Base-by-base conservation (phyloP, 345 rosid genomes). In the Bruguiera gymnorhiza region DNA sequence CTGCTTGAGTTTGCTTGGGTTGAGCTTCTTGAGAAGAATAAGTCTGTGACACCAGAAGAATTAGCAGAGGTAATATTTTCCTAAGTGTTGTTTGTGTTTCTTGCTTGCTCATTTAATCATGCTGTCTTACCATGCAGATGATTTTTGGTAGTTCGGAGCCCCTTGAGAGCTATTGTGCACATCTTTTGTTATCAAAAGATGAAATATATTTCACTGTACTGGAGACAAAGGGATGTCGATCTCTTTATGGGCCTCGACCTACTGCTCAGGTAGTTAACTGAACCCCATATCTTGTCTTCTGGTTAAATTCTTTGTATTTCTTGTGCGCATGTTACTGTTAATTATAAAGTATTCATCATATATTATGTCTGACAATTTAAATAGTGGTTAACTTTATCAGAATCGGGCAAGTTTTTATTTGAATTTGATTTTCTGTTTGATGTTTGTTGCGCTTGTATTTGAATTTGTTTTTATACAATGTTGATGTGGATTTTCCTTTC, bases 1-100 rank as follows among this genome's bases (percentile, higher is more conserved):
- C 71, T 94, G 73, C 83, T 94, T 43, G 97, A 94, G 90, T 87
- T 89, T 71, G 98, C 98, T 74, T 94, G 98, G 98, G 78, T 76
- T 15, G 98, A 94, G 85, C 93, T 94, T 65, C 92, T 89, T 70
- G 97, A 94, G 81, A 83, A 86, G 76, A 91, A 91, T 73, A 87
- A 83, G 67, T 81, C 96, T 23, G 92, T 91, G 67, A 89, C 96
- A 8, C 80, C 88, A 8, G 96, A 87, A 86, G 97, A 88, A 71
- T 76, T 94, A 72, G 98, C 98, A 1, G 92, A 91, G 98, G 98
- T 94, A 87, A 65, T 27, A 68, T 57, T 56, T 59, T 56, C 46
- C 65, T 36, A 74, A 69, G 51, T 54, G 5, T 36, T 66, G 31
- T 32, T 61, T 59, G 60, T 57, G 10, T 52, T 46, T 63, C 26